phyloP scores from a whole-genome alignment of 1,284 basidiomycete genomes.

The Puccinia coronata region DNA sequence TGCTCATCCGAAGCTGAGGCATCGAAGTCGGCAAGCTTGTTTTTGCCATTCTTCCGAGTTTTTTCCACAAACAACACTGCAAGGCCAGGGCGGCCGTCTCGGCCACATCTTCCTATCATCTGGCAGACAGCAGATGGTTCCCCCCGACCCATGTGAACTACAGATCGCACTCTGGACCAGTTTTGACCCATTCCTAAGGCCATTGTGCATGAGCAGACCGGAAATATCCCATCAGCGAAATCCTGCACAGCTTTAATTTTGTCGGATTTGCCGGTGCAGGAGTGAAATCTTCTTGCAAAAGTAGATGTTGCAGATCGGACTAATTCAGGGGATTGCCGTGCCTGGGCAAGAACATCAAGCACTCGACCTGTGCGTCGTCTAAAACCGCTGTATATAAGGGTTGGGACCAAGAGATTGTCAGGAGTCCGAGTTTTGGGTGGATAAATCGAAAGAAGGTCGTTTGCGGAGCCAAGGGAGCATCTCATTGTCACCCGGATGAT shows the following conservation, averaged over 20 bases:
- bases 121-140: constrained; percentile 4
- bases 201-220: neutral
- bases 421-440: too few relatives aligned
- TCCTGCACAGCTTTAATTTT: neutral
- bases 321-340: too few relatives aligned
- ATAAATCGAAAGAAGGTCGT: too few relatives aligned
- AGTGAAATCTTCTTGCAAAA: neutral
- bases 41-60: neutral
- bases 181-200: neutral
- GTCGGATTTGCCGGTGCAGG: neutral
- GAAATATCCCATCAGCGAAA: neutral
- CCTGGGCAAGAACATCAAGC: too few relatives aligned
- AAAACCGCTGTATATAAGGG: too few relatives aligned
- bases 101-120: neutral
- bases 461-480: too few relatives aligned
- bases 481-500: too few relatives aligned
- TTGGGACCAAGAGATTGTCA: too few relatives aligned
- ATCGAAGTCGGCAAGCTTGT: neutral
- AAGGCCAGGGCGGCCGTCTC: neutral
- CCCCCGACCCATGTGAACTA: neutral
- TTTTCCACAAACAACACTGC: neutral
- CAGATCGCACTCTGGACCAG: neutral
- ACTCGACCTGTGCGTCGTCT: too few relatives aligned
- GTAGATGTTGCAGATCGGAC: too few relatives aligned
- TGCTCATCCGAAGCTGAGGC: neutral